These are phyloP conservation scores for Russula griseocarnosa DNA, from an alignment of 768 basidiomycete species.

Conservation along the genomic window DNA sequence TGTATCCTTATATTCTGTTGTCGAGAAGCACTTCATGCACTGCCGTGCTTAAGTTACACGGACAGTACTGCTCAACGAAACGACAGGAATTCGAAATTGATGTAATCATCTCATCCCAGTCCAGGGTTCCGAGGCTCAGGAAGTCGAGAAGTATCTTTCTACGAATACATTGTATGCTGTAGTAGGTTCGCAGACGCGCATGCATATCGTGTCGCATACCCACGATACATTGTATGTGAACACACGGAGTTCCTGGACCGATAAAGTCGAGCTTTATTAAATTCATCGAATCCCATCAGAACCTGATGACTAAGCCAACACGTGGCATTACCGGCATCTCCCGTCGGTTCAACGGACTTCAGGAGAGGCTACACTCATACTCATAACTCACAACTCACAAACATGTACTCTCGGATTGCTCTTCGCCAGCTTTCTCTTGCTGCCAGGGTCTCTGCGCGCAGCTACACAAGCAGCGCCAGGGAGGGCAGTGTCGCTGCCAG, in stretches of 20 bases:
- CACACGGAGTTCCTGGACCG: not conserved
- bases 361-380: not conserved
- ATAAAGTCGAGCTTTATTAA: not conserved
- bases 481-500: slow-evolving; percentile 62
- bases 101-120: not conserved
- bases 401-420: slow-evolving; percentile 43
- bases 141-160: not conserved
- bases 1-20: not conserved
- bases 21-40: not conserved
- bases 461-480: slow-evolving; percentile 38
- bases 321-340: not conserved
- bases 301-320: not conserved
- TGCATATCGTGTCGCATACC: not conserved
- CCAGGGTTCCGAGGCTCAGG: not conserved
- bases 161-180: not conserved
- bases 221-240: not conserved
- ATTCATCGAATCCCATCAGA: too few species aligned
- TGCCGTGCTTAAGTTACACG: too few species aligned
- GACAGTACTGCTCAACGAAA: too few species aligned
- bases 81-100: too few species aligned
- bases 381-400: slow-evolving; percentile 25
- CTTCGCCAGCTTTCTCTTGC: slow-evolving; percentile 43
- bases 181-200: not conserved
- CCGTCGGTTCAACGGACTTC: not conserved
- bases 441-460: slow-evolving; percentile 34